Conservation (phyloP, 306 rosid genomes). For the Trifolium pratense region DNA sequence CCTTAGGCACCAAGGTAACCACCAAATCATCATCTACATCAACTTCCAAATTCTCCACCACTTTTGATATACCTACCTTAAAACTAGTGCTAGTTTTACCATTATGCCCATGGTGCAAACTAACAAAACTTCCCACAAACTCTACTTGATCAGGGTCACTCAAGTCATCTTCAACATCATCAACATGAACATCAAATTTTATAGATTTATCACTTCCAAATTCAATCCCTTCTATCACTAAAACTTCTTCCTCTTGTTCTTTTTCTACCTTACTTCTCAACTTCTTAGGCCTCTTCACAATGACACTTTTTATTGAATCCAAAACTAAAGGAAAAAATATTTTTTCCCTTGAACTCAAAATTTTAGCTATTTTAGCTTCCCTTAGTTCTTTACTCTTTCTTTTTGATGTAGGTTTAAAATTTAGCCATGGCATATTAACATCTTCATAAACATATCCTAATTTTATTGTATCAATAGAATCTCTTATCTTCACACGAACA, state of each 20-base stretch:
- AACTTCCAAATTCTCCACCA: conserved; percentile 66
- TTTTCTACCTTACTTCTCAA: conserved; percentile 44
- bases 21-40: conserved; percentile 60
- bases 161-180: conserved; percentile 60
- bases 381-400: conserved; percentile 12
- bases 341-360: background rate
- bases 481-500: conserved; percentile 61
- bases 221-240: conserved; percentile 17
- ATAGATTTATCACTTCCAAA: conserved; percentile 47
- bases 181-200: conserved; percentile 70
- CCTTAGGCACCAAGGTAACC: conserved; percentile 65
- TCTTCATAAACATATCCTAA: conserved; percentile 68
- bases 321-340: conserved; percentile 53
- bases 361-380: background rate
- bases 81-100: conserved; percentile 28
- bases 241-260: conserved; percentile 57
- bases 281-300: conserved; percentile 59
- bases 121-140: conserved; percentile 79
- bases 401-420: background rate
- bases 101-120: conserved; percentile 44
- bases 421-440: conserved; percentile 47
- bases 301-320: conserved; percentile 41
- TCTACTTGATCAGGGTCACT: conserved; percentile 51
- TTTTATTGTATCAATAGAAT: conserved; percentile 57
- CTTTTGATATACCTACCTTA: conserved; percentile 56